phyloP scores from a whole-genome alignment of 2,329 filamentous ascomycete species.

The Cladosporium colombiae region DNA sequence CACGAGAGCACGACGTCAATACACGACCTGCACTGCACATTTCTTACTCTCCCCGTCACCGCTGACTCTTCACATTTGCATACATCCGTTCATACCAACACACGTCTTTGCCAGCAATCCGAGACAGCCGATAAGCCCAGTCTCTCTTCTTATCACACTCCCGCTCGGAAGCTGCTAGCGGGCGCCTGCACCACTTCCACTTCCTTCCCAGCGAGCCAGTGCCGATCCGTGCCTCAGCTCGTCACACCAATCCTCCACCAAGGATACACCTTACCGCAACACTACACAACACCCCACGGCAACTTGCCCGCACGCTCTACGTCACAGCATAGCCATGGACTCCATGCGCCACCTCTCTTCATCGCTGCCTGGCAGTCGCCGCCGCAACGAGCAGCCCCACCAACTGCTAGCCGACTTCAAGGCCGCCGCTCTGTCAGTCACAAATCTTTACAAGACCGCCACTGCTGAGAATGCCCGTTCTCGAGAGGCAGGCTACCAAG shows the following conservation, averaged over 20 bases:
- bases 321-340: conserved; percentile 52
- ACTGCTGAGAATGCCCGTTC: conserved; percentile 74
- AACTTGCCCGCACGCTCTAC: not conserved
- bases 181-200: conserved; percentile 13
- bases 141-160: conserved; percentile 4
- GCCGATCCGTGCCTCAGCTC: conserved; percentile 11
- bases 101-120: not conserved
- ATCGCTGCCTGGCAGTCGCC: conserved; percentile 55
- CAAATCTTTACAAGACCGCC: conserved; percentile 93
- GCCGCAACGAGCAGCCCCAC: conserved; percentile 35
- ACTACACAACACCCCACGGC: conserved; percentile 2
- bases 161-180: not conserved
- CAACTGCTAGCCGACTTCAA: conserved; percentile 84
- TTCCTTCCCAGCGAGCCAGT: not conserved
- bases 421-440: conserved; percentile 87
- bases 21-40: not conserved
- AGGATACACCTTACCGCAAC: conserved; percentile 7
- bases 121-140: not conserved
- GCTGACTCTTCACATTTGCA: not conserved
- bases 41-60: not conserved
- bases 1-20: conserved; percentile 2
- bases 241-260: conserved; percentile 4
- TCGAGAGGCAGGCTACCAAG: conserved; percentile 82
- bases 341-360: conserved; percentile 65
- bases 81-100: not conserved